Evolutionary conservation across 371 early-diverging fungal species (phyloP), one percentile per base, ranked within the genome.

Genomic region (Lichtheimia ornata): DNA sequence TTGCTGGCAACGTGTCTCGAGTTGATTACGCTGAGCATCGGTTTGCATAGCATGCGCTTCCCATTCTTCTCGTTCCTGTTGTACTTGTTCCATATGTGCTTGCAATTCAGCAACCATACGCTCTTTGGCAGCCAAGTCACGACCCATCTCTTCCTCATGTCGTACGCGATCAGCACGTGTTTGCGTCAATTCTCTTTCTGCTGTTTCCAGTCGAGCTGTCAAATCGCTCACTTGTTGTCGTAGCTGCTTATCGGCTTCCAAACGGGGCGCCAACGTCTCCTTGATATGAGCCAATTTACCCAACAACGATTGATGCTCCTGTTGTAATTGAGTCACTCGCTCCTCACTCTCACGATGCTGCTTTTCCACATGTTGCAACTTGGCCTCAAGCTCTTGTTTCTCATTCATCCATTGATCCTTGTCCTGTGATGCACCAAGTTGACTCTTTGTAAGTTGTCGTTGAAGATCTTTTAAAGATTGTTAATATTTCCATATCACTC

Each of bases 61-160:
- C 82, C 84, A 85, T 45, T 87, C 84, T 30, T 87, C 91, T 11
- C 86, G 73, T 63, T 85, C 88, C 3, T 79, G 69, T 55, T 88
- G 87, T 18, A 84, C 73, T 18, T 71, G 71, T 22, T 84, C 79
- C 25, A 88, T 64, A 7, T 77, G 84, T 1, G 65, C 55, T 57
- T 81, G 73, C 24, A 84, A 66, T 12, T 84, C 81, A 11, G 60
- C 17, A 12, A 76, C 57, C 2, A 50, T 49, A 4, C 56, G 62
- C 20, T 79, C 76, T 22, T 63, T 58, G n/a, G 62, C 58, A 15
- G 65, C 61, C 1, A 76, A 40, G 17, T 68, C 59, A 13, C 62
- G 50, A 1, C 65, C 55, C 12, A 57, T 27, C 28, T 72, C 72
- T 50, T 71, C 66, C 27, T 79, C 79, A 3, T 69, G 65, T 35